Percentiles rank a stretch among this genome's conserved stretches.
These are phyloP conservation scores for Trypanosoma avium DNA, from an alignment of 208 protist species.

Conservation along the genomic window DNA sequence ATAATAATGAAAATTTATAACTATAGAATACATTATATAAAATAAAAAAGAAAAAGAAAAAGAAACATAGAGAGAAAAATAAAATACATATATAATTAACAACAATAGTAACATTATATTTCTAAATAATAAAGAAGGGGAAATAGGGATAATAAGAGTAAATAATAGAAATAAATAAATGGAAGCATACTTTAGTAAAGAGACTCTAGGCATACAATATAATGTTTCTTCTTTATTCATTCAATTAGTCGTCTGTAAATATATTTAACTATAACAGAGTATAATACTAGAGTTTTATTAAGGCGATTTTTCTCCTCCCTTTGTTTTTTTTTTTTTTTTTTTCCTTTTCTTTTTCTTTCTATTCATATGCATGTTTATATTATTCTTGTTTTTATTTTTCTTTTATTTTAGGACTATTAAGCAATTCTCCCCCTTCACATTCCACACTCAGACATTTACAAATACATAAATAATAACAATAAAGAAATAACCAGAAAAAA, in stretches of 20 bases:
- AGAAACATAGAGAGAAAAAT: neutral
- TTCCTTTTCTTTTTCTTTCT: neutral
- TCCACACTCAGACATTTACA: no score
- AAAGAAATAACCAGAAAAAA: no score
- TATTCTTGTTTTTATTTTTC: neutral
- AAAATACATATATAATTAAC: slow-evolving; percentile 4
- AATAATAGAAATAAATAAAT: neutral
- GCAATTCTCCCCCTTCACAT: no score
- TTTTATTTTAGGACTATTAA: neutral
- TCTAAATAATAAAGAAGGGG: no score
- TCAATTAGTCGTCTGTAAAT: no score
- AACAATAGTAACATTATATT: no score
- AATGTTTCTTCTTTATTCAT: no score
- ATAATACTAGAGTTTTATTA: neutral
- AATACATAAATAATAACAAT: no score
- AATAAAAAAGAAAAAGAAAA: neutral
- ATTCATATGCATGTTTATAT: neutral
- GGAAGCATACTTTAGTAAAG: no score
- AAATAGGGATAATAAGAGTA: neutral
- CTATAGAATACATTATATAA: neutral
- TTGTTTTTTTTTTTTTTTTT: slow-evolving; percentile 2
- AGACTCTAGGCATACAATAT: no score
- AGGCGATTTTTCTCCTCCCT: neutral
- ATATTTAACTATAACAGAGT: no score
- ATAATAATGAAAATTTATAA: neutral